Base-by-base conservation (phyloP, 2,329 filamentous ascomycete genomes). In the Ceratocystis huliohia region DNA sequence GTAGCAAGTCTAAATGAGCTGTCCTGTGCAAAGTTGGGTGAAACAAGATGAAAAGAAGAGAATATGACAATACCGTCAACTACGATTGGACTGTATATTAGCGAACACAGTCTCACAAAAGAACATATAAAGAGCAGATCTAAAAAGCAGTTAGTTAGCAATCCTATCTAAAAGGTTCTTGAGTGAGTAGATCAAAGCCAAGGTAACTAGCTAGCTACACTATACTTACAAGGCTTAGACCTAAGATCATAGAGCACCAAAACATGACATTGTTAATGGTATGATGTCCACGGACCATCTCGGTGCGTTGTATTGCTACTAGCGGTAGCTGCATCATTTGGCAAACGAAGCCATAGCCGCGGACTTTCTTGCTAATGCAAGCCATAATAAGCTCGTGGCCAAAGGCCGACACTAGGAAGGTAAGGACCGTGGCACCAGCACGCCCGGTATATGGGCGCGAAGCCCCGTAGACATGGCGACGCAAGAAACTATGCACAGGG, bases 261-360 rank as follows among this genome's bases (percentile, higher is more conserved):
- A 96, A 96, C 69, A 89, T 87, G 28, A 91, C 85, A 71, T 95
- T 95, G 73, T 96, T 96, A 67, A 96, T 78, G 37, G 92, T 87
- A 73, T 85, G 85, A 70, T 84, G 84, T 22, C 86, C 86, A 65
- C 86, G 83, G 46, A 97, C 84, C 79, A 85, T 90, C 68, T 80
- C 83, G 3, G 88, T 91, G 69, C 89, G 83, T 78, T 97, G 94
- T 37, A 97, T 78, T 75, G 92, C 84, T n/a, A 97, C 89, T 70
- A 97, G 94, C 0, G 94, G 94, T 71, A 97, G 82, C 79, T 99
- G 94, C 69, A 95, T 78, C 94, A 99, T 97, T 85, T 96, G 94
- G 69, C 90, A 88, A 22, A 95, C 73, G 74, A 96, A 96, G 8
- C 93, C 94, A 73, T 97, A 99, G 13, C 94, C 94, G 46, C 94